Conservation (phyloP, 257 asterid genomes). For the Penstemon newberryi region DNA sequence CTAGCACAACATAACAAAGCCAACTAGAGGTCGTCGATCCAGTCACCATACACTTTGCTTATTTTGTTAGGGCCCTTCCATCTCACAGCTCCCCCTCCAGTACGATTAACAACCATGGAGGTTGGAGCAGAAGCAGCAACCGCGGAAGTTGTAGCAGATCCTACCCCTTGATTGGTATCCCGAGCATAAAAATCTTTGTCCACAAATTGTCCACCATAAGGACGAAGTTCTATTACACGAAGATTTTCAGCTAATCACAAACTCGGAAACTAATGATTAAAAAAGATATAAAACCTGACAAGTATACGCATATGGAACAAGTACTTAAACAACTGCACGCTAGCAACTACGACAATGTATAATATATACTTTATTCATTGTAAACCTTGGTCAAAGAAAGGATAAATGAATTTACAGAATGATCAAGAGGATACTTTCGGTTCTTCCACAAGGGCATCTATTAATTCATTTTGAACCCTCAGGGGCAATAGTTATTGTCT, state of each 20-base stretch:
- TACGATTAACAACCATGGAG: conserved; percentile 32
- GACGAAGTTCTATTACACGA: conserved; percentile 39
- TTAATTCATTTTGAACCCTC: neutral
- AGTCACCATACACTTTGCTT: conserved; percentile 53
- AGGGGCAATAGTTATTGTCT: neutral
- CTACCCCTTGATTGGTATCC: conserved; percentile 28
- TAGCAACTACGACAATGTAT: no score
- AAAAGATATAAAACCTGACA: neutral
- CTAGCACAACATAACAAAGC: neutral
- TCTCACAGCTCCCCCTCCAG: conserved; percentile 39
- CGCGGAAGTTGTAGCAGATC: conserved; percentile 18
- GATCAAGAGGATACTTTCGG: neutral
- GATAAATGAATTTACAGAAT: neutral
- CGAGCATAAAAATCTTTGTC: conserved; percentile 37
- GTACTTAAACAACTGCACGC: no score
- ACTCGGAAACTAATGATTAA: neutral
- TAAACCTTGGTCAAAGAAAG: neutral
- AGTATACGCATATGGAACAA: neutral
- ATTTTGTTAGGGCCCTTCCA: conserved; percentile 61
- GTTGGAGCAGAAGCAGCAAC: conserved; percentile 27
- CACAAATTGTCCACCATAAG: conserved; percentile 32
- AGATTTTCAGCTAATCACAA: neutral
- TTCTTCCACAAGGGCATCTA: neutral
- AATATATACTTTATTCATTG: neutral
- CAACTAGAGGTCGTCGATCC: conserved; percentile 53